Evolutionary conservation across 768 basidiomycete species (phyloP), one percentile per base, ranked within the genome.

Genomic region (Tylopilus subfusipes): DNA sequence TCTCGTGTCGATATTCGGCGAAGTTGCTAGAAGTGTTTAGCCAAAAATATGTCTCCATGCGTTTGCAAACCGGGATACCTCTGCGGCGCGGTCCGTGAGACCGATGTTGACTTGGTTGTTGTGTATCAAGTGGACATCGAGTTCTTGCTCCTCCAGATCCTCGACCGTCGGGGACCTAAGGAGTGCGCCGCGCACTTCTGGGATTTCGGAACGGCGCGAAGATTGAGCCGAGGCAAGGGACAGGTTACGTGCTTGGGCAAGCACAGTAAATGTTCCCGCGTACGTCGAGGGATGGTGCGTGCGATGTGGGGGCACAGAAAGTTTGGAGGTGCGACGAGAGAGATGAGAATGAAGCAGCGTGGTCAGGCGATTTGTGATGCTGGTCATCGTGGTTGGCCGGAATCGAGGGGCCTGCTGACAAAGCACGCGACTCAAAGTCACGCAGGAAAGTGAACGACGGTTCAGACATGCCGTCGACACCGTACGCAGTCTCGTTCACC

Each of bases 31-130:
- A 38, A 42, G 7, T 16, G 16, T 27, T 5, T 48, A 38, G 53
- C 55, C 52, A 33, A 31, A 36, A 5, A 38, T 3, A 4, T 31
- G n/a, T 38, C 13, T 24, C 2, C 9, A 10, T 7, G 22, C 1
- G 11, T 18, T 1, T 19, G 56, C 16, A 0, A 6, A 24, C n/a
- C n/a, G 8, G n/a, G 11, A 76, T 60, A 89, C 89, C 75, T 90
- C 84, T 3, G 88, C 89, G 33, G 89, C 89, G 16, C 88, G 76
- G 59, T 88, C 82, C 3, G 90, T 89, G 42, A 92, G 76, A 22
- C 75, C 71, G 10, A 91, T 66, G 29, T 73, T 73, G 3, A 85
- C 78, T 47, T 84, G 70, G 38, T 82, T 76, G 38, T 73, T 71
- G 1, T 82, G 75, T 46, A 86, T 60, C 13, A 84, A 64, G 21